Percentiles rank a stretch among this genome's conserved stretches.
phyloP scores from a whole-genome alignment of 345 rosid species.

The Pistacia integerrima region DNA sequence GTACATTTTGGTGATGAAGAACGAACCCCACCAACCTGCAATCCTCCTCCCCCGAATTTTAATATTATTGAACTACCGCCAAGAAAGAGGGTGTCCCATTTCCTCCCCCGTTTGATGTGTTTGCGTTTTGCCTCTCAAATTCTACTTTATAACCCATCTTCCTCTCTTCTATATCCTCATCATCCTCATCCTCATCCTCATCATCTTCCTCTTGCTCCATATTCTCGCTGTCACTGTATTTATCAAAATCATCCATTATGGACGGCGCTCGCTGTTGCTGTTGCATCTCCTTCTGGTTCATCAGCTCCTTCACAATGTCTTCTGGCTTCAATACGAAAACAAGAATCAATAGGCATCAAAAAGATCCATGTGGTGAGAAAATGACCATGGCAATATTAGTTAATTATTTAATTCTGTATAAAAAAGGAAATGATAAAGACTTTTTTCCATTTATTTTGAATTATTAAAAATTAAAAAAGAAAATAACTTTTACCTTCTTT shows the following conservation, averaged over 20 bases:
- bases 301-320: slow-evolving; percentile 72
- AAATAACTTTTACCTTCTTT: slow-evolving; percentile 43
- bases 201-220: slow-evolving; percentile 29
- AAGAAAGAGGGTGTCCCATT: slow-evolving; percentile 56
- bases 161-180: slow-evolving; percentile 46
- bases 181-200: slow-evolving; percentile 36
- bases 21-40: slow-evolving; percentile 2
- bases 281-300: slow-evolving; percentile 36
- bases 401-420: not conserved
- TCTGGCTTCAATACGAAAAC: slow-evolving; percentile 74
- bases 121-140: slow-evolving; percentile 44
- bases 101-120: slow-evolving; percentile 56
- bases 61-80: slow-evolving; percentile 56
- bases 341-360: slow-evolving; percentile 34
- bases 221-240: slow-evolving; percentile 38
- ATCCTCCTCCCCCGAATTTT: not conserved
- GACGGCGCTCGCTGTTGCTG: slow-evolving; percentile 26
- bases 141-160: slow-evolving; percentile 61
- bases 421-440: not conserved
- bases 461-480: not conserved
- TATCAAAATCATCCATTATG: slow-evolving; percentile 48
- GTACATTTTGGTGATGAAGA: slow-evolving; percentile 23
- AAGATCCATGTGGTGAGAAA: not conserved
- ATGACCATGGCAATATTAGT: not conserved
- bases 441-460: too few relatives aligned